Percentiles rank a stretch among this genome's conserved stretches.
Conservation (phyloP, 768 basidiomycete genomes). For the Xerocomellus dryophilus region DNA sequence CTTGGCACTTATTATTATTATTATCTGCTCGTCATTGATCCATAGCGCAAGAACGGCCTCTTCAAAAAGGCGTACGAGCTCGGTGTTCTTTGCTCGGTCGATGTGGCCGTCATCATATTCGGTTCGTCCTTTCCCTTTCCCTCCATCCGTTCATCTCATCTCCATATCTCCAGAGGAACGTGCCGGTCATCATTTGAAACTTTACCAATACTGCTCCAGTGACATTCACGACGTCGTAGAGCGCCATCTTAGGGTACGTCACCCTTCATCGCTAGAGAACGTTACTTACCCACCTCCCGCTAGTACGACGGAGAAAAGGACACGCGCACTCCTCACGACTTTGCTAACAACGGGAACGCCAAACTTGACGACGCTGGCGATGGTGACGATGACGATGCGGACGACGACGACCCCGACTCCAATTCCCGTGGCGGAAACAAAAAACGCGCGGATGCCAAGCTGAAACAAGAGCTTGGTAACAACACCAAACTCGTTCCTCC, state of each 20-base stretch:
- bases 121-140: slow-evolving; percentile 42
- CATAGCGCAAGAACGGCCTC: slow-evolving; percentile 81
- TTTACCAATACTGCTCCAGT: slow-evolving; percentile 77
- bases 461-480: slow-evolving; percentile 29
- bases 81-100: slow-evolving; percentile 85
- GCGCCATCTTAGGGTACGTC: slow-evolving; percentile 54
- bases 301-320: slow-evolving; percentile 55
- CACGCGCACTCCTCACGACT: slow-evolving; percentile 47
- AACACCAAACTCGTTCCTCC: slow-evolving; percentile 20
- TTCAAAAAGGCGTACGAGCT: slow-evolving; percentile 92
- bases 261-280: slow-evolving; percentile 3
- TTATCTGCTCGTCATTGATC: slow-evolving; percentile 18
- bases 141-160: not conserved
- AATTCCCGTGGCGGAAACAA: slow-evolving; percentile 17
- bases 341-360: slow-evolving; percentile 36
- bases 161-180: slow-evolving; percentile 56
- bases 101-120: slow-evolving; percentile 86
- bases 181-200: slow-evolving; percentile 74
- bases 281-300: not conserved
- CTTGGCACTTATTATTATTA: slow-evolving; percentile 40
- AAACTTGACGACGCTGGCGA: slow-evolving; percentile 38
- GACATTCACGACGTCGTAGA: slow-evolving; percentile 70
- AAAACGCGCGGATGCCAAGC: slow-evolving; percentile 26
- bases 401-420: slow-evolving; percentile 32
- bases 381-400: slow-evolving; percentile 38